Percentiles rank a stretch among this genome's conserved stretches.
These are phyloP conservation scores for Rubus parviflorus DNA, from an alignment of 306 rosid genomes.

Conservation along the genomic window DNA sequence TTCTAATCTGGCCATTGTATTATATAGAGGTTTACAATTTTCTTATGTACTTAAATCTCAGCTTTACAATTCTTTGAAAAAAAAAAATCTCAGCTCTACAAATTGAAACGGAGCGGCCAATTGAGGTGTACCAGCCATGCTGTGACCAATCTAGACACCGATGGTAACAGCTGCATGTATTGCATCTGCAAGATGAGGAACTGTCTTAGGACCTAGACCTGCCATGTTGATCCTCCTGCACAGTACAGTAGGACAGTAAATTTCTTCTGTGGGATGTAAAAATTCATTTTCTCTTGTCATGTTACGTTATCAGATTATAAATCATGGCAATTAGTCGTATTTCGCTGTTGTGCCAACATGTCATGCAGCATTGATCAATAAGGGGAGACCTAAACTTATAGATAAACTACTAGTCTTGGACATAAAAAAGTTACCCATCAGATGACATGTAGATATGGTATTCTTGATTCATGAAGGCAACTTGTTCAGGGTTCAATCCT, in stretches of 20 bases:
- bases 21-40: not conserved
- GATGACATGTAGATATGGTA: slow-evolving; percentile 85
- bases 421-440: slow-evolving; percentile 63
- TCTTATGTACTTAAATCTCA: not conserved
- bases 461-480: slow-evolving; percentile 71
- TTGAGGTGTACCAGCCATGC: not conserved
- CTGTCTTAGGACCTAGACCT: slow-evolving; percentile 71
- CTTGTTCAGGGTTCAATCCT: slow-evolving; percentile 81
- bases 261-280: not conserved
- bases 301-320: not conserved
- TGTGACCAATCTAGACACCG: slow-evolving; percentile 23
- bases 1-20: not conserved
- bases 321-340: not conserved
- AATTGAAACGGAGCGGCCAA: not conserved
- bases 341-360: not conserved
- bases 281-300: not conserved
- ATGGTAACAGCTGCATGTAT: slow-evolving; percentile 78
- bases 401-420: not conserved
- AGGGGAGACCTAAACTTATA: not conserved
- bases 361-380: not conserved
- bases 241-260: not conserved
- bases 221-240: slow-evolving; percentile 97
- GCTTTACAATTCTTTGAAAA: too few relatives aligned
- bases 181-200: slow-evolving; percentile 80
- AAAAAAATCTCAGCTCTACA: not conserved